These are phyloP conservation scores for Sugiyamaella neomexicana DNA, from an alignment of 1,139 yeast species.

Conservation along the genomic window DNA sequence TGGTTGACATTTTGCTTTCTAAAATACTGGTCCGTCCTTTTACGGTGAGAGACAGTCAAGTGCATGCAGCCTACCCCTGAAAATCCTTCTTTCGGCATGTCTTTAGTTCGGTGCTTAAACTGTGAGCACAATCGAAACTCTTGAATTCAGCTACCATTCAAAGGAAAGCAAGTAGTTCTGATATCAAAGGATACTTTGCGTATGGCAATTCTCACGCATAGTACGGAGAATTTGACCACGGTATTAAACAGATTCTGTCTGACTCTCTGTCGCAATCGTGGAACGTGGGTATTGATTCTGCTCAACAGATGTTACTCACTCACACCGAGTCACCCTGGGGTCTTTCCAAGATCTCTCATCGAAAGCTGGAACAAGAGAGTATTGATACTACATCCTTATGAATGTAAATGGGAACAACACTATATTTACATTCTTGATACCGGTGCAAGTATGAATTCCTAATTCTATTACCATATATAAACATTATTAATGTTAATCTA, in stretches of 20 bases:
- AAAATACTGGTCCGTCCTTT: no score
- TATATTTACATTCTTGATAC: slow-evolving; percentile 53
- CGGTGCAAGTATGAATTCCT: slow-evolving; percentile 48
- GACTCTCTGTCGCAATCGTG: slow-evolving; percentile 49
- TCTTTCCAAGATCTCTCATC: slow-evolving; percentile 52
- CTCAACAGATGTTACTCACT: slow-evolving; percentile 38
- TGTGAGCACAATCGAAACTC: no score
- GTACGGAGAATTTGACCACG: slow-evolving; percentile 32
- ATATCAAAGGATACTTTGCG: slow-evolving; percentile 55
- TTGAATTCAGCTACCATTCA: no score
- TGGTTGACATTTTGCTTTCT: no score
- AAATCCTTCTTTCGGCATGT: no score
- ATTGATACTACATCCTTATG: slow-evolving; percentile 46
- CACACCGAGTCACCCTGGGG: slow-evolving; percentile 54
- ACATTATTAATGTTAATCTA: slow-evolving; percentile 6
- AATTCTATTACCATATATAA: no score
- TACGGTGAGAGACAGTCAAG: no score
- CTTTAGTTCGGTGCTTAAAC: no score
- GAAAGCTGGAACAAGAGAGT: slow-evolving; percentile 23
- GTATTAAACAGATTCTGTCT: slow-evolving; percentile 45
- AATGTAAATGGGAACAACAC: slow-evolving; percentile 54
- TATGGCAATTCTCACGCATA: slow-evolving; percentile 44
- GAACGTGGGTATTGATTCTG: slow-evolving; percentile 47
- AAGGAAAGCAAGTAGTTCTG: no score
- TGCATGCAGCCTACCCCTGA: no score